Evolutionary conservation across 2,329 filamentous ascomycete genomes (phyloP).

Genomic region (Didymella pomorum): DNA sequence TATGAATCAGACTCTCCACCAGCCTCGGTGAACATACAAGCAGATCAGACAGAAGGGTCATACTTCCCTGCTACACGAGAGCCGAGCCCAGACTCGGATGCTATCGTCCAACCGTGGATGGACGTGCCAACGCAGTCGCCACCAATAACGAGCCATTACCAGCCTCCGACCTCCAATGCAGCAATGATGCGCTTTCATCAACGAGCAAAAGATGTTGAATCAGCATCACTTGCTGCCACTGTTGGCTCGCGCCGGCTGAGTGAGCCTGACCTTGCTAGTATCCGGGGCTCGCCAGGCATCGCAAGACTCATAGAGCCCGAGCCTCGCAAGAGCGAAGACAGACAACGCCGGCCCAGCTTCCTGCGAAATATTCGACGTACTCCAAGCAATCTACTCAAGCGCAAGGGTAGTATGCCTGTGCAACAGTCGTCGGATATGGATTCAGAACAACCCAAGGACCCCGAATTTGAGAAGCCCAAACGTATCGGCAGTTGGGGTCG

Average conservation of each 20-base stretch:
- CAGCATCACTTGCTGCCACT: constrained; percentile 68
- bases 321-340: constrained; percentile 47
- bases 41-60: constrained; percentile 37
- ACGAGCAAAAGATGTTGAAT: constrained; percentile 61
- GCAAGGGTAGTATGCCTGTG: constrained; percentile 53
- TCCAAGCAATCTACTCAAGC: constrained; percentile 57
- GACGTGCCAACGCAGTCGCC: constrained; percentile 52
- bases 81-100: constrained; percentile 27
- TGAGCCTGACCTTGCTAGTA: constrained; percentile 69
- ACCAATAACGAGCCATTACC: constrained; percentile 49
- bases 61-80: constrained; percentile 43
- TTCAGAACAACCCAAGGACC: constrained; percentile 43
- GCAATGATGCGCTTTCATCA: constrained; percentile 63
- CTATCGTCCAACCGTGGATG: constrained; percentile 57
- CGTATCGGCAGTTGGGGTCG: constrained; percentile 54
- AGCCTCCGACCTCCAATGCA: constrained; percentile 62
- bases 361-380: constrained; percentile 57
- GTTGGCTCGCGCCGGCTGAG: constrained; percentile 73
- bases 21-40: constrained; percentile 42
- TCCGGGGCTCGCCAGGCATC: constrained; percentile 66
- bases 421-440: constrained; percentile 36
- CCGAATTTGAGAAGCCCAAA: constrained; percentile 46
- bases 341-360: constrained; percentile 61
- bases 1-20: constrained; percentile 39
- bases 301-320: constrained; percentile 67